Conservation (phyloP, 2,329 filamentous ascomycete genomes). For the Colletotrichum tropicale region DNA sequence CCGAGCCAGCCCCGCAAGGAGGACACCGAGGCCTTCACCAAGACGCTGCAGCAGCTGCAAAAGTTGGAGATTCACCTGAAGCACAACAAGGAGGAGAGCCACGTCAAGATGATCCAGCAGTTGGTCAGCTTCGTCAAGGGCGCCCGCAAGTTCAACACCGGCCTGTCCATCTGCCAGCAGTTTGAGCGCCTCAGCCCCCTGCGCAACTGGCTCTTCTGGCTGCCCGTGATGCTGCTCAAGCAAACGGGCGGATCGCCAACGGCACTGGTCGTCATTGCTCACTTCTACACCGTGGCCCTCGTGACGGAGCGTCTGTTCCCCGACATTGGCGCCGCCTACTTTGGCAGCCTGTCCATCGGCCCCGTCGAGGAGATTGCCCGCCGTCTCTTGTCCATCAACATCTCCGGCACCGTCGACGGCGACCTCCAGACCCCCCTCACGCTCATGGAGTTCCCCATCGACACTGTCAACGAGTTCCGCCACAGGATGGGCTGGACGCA, state of each 20-base stretch:
- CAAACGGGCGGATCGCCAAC: constrained; percentile 76
- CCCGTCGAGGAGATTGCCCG: constrained; percentile 88
- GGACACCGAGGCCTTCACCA: constrained; percentile 71
- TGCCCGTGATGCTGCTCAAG: constrained; percentile 84
- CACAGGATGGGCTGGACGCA: constrained; percentile 71
- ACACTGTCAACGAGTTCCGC: constrained; percentile 72
- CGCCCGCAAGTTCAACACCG: constrained; percentile 72
- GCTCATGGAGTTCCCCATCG: constrained; percentile 75
- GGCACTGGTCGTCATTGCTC: constrained; percentile 82
- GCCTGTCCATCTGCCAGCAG: constrained; percentile 77
- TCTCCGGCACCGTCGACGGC: constrained; percentile 59
- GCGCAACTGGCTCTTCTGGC: constrained; percentile 94
- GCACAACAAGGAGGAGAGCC: constrained; percentile 63
- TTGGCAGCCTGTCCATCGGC: constrained; percentile 77
- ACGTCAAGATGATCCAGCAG: constrained; percentile 71
- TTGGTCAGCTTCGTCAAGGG: constrained; percentile 76
- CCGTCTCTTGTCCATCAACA: constrained; percentile 72
- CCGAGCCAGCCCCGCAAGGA: constrained; percentile 70
- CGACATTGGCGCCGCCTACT: constrained; percentile 88
- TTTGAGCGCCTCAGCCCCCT: constrained; percentile 90
- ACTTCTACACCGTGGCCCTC: constrained; percentile 89
- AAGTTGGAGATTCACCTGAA: constrained; percentile 72
- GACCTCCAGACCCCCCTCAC: constrained; percentile 66
- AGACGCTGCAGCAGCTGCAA: constrained; percentile 69
- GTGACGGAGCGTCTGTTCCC: constrained; percentile 91